Evolutionary conservation across 176 grass and related monocot genomes (phyloP).

Genomic region (Oryza punctata): DNA sequence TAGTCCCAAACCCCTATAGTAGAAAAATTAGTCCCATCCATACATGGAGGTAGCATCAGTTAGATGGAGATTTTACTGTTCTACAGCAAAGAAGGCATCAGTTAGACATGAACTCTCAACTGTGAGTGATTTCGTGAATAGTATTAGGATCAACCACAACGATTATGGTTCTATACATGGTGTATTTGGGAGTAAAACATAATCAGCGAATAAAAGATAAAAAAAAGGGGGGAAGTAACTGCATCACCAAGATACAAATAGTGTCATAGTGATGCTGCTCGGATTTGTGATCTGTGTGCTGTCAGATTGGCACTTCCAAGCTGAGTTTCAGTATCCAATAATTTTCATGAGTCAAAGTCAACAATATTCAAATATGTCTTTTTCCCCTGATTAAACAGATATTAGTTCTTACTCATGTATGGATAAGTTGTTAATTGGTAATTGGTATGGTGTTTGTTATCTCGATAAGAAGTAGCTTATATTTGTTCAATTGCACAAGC

Average conservation of each 20-base stretch:
- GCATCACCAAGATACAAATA: background rate
- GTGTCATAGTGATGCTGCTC: background rate
- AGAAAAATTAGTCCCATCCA: background rate
- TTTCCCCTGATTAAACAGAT: background rate
- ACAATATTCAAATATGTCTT: background rate
- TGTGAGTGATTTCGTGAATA: conserved; percentile 15
- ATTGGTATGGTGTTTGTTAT: conserved; percentile 10
- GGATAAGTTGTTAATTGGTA: background rate
- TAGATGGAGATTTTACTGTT: background rate
- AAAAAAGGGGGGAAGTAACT: background rate
- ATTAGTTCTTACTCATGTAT: background rate
- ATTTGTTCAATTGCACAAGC: conserved; percentile 12
- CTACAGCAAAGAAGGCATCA: background rate
- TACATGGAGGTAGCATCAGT: background rate
- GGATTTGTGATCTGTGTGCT: conserved; percentile 8
- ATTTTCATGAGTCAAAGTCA: background rate
- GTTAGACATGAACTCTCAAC: background rate
- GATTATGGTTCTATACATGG: background rate
- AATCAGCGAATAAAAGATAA: conserved; percentile 6
- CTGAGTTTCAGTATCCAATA: background rate
- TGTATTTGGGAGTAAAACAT: conserved; percentile 7
- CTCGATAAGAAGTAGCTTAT: conserved; percentile 14
- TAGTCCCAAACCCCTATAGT: background rate
- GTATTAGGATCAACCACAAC: background rate
- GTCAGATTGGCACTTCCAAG: background rate